Conservation (phyloP, 805 yeast species). For the Myxozyma neotropica region DNA sequence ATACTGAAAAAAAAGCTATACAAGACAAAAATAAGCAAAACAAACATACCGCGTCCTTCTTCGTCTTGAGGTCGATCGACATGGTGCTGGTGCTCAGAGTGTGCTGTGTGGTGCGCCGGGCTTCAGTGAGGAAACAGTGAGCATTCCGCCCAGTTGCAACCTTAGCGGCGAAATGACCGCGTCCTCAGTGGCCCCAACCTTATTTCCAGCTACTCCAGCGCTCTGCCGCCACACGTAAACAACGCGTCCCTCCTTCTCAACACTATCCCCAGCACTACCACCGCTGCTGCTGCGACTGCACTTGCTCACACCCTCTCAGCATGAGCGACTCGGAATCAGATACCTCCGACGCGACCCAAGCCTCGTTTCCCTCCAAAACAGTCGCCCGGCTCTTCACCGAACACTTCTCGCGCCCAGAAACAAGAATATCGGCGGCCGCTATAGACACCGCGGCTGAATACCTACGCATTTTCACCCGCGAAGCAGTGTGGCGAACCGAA, state of each 20-base stretch:
- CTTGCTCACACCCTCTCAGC: too few relatives aligned
- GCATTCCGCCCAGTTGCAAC: background rate
- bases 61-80: conserved; percentile 36
- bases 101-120: background rate
- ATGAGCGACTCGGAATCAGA: conserved; percentile 5
- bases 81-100: background rate
- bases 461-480: conserved; percentile 51
- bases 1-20: background rate
- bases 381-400: conserved; percentile 34
- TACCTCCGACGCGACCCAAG: conserved; percentile 1
- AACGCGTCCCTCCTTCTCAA: background rate
- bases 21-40: background rate
- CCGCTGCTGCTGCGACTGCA: background rate
- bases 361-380: conserved; percentile 29
- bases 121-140: background rate
- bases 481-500: conserved; percentile 48
- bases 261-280: background rate
- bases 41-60: conserved; percentile 44
- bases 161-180: background rate
- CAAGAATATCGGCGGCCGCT: conserved; percentile 34
- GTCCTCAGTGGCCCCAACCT: conserved; percentile 4
- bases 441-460: conserved; percentile 47
- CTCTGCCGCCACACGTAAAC: background rate
- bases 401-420: conserved; percentile 35
- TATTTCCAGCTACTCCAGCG: background rate